phyloP scores from a whole-genome alignment of 495 filamentous ascomycete genomes.

The Aspergillus homomorphus region DNA sequence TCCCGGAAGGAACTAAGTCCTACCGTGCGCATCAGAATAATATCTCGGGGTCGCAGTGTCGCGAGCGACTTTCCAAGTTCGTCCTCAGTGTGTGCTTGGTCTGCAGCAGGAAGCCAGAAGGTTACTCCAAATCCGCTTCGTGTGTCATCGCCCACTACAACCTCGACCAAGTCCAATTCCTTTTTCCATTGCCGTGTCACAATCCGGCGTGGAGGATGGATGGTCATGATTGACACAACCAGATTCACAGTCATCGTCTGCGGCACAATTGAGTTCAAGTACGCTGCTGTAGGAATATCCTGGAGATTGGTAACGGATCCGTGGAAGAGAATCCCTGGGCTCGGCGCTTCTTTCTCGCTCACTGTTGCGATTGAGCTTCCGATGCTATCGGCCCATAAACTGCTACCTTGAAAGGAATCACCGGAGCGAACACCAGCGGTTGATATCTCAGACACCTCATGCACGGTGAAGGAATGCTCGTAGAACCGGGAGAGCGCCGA shows the following conservation, averaged over 20 bases:
- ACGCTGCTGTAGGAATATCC: constrained; percentile 64
- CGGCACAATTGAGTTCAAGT: constrained; percentile 66
- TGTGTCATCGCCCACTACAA: constrained; percentile 85
- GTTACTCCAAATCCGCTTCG: constrained; percentile 76
- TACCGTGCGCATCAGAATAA: constrained; percentile 72
- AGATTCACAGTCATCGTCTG: constrained; percentile 79
- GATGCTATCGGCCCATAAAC: constrained; percentile 23
- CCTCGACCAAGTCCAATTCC: constrained; percentile 63
- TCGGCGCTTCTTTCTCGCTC: constrained; percentile 16
- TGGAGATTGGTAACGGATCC: constrained; percentile 59
- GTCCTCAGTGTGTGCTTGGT: constrained; percentile 23
- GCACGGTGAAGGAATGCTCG: constrained; percentile 66
- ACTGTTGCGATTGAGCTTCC: constrained; percentile 17
- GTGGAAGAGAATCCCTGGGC: constrained; percentile 19
- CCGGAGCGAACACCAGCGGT: constrained; percentile 14
- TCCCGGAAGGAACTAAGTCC: constrained; percentile 70
- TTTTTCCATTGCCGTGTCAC: constrained; percentile 46
- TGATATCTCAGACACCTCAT: constrained; percentile 46
- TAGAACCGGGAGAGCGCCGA: constrained; percentile 61
- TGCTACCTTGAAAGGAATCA: constrained; percentile 29
- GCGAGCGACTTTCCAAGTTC: constrained; percentile 42
- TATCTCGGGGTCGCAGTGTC: constrained; percentile 62
- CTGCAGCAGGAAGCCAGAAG: constrained; percentile 65
- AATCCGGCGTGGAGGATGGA: constrained; percentile 62
- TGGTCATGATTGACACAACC: constrained; percentile 71